Base-by-base conservation (phyloP, 1,284 basidiomycete species). In the Leccinum angustisporum region DNA sequence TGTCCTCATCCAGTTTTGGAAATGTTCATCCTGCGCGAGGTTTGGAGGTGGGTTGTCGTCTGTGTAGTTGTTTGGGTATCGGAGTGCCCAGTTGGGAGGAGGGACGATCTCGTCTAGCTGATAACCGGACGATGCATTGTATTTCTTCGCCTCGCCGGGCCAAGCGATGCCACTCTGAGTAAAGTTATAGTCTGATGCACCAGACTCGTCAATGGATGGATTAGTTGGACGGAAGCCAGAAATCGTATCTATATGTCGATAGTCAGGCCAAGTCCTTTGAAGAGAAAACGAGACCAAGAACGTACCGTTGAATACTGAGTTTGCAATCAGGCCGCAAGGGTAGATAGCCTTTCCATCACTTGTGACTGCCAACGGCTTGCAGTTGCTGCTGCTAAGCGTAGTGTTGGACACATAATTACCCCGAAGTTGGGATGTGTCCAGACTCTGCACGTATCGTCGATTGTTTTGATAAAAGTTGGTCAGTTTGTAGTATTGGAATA, bases 1-100 rank as follows among this genome's bases (percentile, higher is more conserved):
- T 2, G 95, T 97, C 63, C 97, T 87, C 97, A 99, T 99, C 97
- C 97, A 99, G 69, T 98, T 96, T 78, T 98, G 95, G 81, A 99
- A 98, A 73, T 95, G 96, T 76, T 99, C 94, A 74, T 99, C 87
- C 1, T 76, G 71, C 58, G 80, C 79, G 36, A 98, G 81, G 72
- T 98, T 81, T 11, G 94, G 96, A 38, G 92, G 86, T n/a, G 82
- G 81, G 61, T 81, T 86, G 9, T 78, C 77, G 5, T 79, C 75
- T 4, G 86, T 87, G 79, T 98, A 98, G 59, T 85, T 84, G 65
- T 92, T 75, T 0, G 92, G 92, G 78, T 82, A 98, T 58, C 81
- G 81, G 34, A 76, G 71, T 0, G 65, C 73, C 95, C 97, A 99
- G 77, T 96, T 98, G 4, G 97, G 97, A 16, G 97, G 97, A 2